These are phyloP conservation scores for Diaporthe citrichinensis DNA, from an alignment of 2,329 filamentous ascomycete species.

Conservation along the genomic window DNA sequence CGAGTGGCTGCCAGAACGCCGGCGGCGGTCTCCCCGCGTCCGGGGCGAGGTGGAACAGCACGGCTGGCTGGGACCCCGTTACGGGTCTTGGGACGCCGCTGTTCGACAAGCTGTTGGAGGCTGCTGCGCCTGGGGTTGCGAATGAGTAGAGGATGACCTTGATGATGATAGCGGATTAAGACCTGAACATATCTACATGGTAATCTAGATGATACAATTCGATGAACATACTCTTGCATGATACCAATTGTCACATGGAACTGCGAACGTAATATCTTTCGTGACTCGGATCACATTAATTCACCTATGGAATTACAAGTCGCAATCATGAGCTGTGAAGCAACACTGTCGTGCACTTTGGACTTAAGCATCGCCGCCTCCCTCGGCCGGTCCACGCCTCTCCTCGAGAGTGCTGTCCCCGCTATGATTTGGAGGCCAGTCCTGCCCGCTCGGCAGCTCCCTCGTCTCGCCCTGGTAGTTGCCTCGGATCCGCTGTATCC, in stretches of 20 bases:
- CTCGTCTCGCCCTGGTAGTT: constrained; percentile 10
- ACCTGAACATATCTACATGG: no score
- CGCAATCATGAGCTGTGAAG: background rate
- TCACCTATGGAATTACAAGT: background rate
- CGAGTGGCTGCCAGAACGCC: constrained; percentile 30
- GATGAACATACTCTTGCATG: background rate
- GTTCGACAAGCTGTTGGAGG: constrained; percentile 38
- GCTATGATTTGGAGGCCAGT: background rate
- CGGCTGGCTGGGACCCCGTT: constrained; percentile 60
- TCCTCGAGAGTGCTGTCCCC: background rate
- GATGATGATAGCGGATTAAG: background rate
- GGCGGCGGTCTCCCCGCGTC: constrained; percentile 19
- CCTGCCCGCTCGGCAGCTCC: constrained; percentile 18
- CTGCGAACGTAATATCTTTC: background rate
- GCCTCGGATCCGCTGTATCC: constrained; percentile 3
- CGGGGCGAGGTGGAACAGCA: constrained; percentile 39
- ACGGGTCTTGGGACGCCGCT: constrained; percentile 39
- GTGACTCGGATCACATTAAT: background rate
- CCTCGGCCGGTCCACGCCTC: background rate
- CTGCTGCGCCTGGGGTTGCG: constrained; percentile 33
- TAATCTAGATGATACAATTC: background rate
- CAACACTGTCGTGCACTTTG: background rate
- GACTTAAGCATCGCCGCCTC: background rate
- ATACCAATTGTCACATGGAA: no score
- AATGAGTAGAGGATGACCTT: constrained; percentile 16